Percentiles rank a stretch among this genome's conserved stretches.
Evolutionary conservation across 2,329 filamentous ascomycete genomes (phyloP).

Genomic region (Apiospora pterosperma): DNA sequence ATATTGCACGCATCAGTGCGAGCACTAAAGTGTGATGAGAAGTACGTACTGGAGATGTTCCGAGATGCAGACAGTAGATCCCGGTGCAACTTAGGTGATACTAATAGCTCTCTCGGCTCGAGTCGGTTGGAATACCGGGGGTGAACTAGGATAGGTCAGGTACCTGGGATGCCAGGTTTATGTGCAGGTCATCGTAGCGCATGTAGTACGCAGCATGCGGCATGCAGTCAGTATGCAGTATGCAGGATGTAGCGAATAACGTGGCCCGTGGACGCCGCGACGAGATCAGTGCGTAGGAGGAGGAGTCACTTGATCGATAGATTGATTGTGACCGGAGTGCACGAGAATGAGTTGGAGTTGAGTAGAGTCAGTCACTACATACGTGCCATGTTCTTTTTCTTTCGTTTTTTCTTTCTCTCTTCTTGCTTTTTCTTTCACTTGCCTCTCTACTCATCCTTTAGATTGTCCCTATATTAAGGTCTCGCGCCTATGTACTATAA

Average conservation of each 20-base stretch:
- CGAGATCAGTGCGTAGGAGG: not conserved
- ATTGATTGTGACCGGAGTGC: not conserved
- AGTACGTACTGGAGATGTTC: not conserved
- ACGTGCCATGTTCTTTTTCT: not conserved
- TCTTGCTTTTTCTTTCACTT: no score
- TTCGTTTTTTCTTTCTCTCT: no score
- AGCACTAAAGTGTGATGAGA: not conserved
- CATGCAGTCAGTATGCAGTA: not conserved
- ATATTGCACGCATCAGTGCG: not conserved
- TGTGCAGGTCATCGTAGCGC: not conserved
- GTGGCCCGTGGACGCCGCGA: not conserved
- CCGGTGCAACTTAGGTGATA: no score
- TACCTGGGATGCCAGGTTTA: not conserved
- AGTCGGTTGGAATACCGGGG: not conserved
- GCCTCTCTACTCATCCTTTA: no score
- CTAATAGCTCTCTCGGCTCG: no score
- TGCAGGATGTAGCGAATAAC: not conserved
- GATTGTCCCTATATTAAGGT: not conserved
- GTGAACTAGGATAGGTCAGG: not conserved
- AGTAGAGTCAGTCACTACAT: not conserved
- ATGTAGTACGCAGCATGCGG: not conserved
- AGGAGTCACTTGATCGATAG: not conserved
- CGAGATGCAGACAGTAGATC: not conserved
- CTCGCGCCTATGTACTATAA: not conserved
- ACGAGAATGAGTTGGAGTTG: not conserved